A percentile compares a stretch with the other conserved stretches of the same genome.
These are phyloP conservation scores for Suillus paluster DNA, from an alignment of 768 basidiomycete species.

Conservation along the genomic window DNA sequence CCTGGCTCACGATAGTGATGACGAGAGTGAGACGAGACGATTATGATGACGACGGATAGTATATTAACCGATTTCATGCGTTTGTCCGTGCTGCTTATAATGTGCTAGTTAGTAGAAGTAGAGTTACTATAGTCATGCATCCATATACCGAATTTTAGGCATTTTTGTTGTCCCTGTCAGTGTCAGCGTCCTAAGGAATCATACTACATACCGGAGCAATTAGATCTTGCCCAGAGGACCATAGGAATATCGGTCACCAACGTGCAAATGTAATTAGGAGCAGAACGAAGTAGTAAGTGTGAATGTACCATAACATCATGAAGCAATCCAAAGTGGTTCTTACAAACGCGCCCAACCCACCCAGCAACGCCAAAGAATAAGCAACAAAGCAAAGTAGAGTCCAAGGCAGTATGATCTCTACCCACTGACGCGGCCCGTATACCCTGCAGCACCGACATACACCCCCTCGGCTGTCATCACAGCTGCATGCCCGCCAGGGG, in stretches of 20 bases:
- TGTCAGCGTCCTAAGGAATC: neutral
- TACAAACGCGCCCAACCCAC: neutral
- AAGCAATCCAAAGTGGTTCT: constrained; percentile 4
- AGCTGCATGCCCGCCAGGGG: constrained; percentile 34
- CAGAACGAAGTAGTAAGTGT: neutral
- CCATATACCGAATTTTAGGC: constrained; percentile 1
- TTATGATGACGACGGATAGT: constrained; percentile 1
- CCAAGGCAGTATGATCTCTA: neutral
- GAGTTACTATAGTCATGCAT: constrained; percentile 6
- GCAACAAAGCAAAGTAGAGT: neutral
- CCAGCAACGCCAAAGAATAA: neutral
- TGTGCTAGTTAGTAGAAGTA: constrained; percentile 8
- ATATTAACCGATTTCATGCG: constrained; percentile 1
- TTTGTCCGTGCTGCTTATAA: constrained; percentile 2
- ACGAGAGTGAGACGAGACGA: neutral
- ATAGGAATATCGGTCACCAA: neutral
- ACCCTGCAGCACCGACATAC: constrained; percentile 31
- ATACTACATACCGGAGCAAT: neutral
- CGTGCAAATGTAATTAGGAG: neutral
- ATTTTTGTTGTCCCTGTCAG: neutral
- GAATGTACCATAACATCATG: constrained; percentile 1
- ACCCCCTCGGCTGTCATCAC: constrained; percentile 38
- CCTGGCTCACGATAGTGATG: neutral
- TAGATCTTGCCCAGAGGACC: neutral
- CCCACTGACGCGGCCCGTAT: neutral